Evolutionary conservation across 225 moss, liverwort and hornwort species (phyloP).

Genomic region (Polytrichum formosum): DNA sequence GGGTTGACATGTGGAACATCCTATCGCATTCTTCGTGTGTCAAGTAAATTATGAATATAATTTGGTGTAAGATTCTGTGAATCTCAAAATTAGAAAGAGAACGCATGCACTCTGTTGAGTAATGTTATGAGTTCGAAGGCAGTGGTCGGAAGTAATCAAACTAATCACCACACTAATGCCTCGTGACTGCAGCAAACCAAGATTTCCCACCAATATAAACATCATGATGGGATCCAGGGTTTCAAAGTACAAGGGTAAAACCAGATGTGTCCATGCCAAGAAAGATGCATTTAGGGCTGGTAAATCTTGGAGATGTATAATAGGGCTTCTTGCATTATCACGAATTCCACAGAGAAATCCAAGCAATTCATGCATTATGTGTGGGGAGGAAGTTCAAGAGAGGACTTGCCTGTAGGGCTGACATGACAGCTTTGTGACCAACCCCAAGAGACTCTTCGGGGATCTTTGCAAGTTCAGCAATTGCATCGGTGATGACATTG

Average conservation of each 20-base stretch:
- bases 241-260: background rate
- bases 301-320: background rate
- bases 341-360: background rate
- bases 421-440: constrained; percentile 61
- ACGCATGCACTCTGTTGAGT: background rate
- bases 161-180: background rate
- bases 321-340: background rate
- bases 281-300: constrained; percentile 9
- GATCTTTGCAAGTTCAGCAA: constrained; percentile 60
- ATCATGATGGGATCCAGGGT: too few species aligned
- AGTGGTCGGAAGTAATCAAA: background rate
- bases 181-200: too few species aligned
- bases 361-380: background rate
- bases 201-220: too few species aligned
- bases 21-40: too few species aligned
- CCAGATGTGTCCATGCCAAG: too few species aligned
- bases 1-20: too few species aligned
- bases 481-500: constrained; percentile 63
- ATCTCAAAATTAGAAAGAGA: background rate
- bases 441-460: constrained; percentile 41
- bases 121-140: background rate
- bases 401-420: constrained; percentile 51
- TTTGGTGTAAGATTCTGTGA: too few species aligned
- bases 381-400: background rate
- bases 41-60: too few species aligned